Percentiles rank a stretch among this genome's conserved stretches.
phyloP scores from a whole-genome alignment of 371 early-diverging fungal genomes.

The Lichtheimia hyalospora region DNA sequence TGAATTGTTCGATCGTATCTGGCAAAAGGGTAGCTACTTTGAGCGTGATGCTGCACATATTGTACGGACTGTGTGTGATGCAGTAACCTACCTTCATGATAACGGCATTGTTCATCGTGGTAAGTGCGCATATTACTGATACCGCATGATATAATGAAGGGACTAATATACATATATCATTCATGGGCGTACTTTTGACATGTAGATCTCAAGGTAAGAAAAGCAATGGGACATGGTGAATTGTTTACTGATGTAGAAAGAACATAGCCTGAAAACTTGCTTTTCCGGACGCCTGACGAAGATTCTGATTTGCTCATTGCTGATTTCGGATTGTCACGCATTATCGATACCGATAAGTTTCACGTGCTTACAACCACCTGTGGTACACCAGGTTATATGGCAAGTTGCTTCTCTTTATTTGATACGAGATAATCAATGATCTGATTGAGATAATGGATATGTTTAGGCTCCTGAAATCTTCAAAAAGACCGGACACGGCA shows the following conservation, averaged over 20 bases:
- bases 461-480: slow-evolving; percentile 80
- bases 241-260: too few species aligned
- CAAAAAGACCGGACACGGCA: slow-evolving; percentile 64
- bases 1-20: slow-evolving; percentile 89
- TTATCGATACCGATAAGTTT: slow-evolving; percentile 78
- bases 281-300: slow-evolving; percentile 75
- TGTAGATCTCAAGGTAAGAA: slow-evolving; percentile 29
- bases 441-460: too few species aligned
- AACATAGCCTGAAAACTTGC: slow-evolving; percentile 80
- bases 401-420: slow-evolving; percentile 8
- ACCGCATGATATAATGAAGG: too few species aligned
- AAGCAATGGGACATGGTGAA: neutral
- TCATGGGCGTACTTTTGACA: too few species aligned
- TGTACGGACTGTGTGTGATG: slow-evolving; percentile 70
- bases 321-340: slow-evolving; percentile 88
- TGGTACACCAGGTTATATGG: slow-evolving; percentile 88
- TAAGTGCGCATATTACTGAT: slow-evolving; percentile 22
- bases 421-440: too few species aligned
- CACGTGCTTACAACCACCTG: slow-evolving; percentile 79
- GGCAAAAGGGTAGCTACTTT: slow-evolving; percentile 76
- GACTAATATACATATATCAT: too few species aligned
- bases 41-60: slow-evolving; percentile 89
- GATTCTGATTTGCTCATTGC: slow-evolving; percentile 78
- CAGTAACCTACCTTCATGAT: slow-evolving; percentile 83
- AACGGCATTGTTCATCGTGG: slow-evolving; percentile 89